A percentile compares a stretch with the other conserved stretches of the same genome.
These are phyloP conservation scores for Rhynchosporium agropyri DNA, from an alignment of 2,329 filamentous ascomycete species.

Conservation along the genomic window DNA sequence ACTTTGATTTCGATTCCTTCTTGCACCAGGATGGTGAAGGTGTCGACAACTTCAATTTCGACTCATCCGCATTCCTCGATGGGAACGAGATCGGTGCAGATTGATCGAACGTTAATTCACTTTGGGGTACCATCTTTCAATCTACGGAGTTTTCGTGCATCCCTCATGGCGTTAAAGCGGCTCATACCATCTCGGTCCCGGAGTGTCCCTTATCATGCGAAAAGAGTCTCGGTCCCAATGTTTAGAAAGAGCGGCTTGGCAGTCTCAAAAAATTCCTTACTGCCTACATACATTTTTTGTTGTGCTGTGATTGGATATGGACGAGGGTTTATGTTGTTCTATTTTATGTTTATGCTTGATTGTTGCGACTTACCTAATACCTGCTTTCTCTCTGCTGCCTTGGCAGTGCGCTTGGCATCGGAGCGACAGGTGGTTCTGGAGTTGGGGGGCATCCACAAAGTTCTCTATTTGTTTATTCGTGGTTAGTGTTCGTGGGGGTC, in stretches of 20 bases:
- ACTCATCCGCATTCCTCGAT: conserved; percentile 56
- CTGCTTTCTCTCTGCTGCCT: conserved; percentile 34
- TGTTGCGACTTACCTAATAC: conserved; percentile 39
- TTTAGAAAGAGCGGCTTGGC: conserved; percentile 38
- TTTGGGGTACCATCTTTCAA: conserved; percentile 31
- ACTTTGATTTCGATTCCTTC: conserved; percentile 72
- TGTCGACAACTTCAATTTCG: conserved; percentile 56
- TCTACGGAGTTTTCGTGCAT: conserved; percentile 43
- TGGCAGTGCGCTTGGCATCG: conserved; percentile 33
- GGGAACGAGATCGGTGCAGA: conserved; percentile 61
- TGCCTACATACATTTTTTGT: conserved; percentile 33
- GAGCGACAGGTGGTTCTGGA: conserved; percentile 33
- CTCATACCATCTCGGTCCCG: conserved; percentile 39
- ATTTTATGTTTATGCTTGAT: conserved; percentile 38
- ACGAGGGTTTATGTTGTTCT: conserved; percentile 27
- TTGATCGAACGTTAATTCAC: conserved; percentile 39
- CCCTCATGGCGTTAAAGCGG: conserved; percentile 41
- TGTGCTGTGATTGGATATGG: conserved; percentile 35
- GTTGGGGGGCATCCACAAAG: conserved; percentile 36
- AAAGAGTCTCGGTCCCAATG: conserved; percentile 37
- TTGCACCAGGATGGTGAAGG: conserved; percentile 58
- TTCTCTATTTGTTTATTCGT: conserved; percentile 33
- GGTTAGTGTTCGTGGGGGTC: conserved; percentile 25
- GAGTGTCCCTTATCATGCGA: conserved; percentile 39
- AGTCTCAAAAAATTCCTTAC: conserved; percentile 36